Evolutionary conservation across 2,329 filamentous ascomycete species (phyloP).

Genomic region (Knoxdaviesia proteae): DNA sequence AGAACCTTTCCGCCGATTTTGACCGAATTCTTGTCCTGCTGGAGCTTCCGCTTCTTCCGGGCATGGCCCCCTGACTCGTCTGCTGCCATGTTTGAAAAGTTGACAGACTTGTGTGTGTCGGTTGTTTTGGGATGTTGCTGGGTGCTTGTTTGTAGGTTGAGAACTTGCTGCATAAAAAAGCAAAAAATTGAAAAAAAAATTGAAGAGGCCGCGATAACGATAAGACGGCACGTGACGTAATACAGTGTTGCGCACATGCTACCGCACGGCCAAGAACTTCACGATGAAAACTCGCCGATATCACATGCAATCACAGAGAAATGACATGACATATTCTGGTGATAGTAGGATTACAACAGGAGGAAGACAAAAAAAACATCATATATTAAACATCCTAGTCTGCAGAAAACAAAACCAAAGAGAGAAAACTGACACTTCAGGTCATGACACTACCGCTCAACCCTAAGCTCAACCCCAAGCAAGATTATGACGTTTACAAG

Average conservation of each 20-base stretch:
- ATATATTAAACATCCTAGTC: no score
- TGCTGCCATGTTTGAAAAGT: no score
- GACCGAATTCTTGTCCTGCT: constrained; percentile 15
- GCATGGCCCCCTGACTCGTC: no score
- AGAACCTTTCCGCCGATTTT: constrained; percentile 27
- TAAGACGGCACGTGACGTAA: constrained; percentile 2
- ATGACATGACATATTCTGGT: no score
- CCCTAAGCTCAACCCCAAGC: background rate
- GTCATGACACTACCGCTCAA: background rate
- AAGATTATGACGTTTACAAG: constrained; percentile 9
- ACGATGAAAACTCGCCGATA: no score
- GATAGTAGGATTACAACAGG: no score
- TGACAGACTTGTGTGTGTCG: constrained; percentile 6
- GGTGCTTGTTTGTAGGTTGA: background rate
- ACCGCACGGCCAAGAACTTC: no score
- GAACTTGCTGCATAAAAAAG: background rate
- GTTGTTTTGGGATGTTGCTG: background rate
- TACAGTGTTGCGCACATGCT: background rate
- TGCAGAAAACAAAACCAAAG: no score
- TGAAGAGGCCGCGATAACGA: background rate
- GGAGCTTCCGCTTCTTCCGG: constrained; percentile 17
- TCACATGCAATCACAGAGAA: no score
- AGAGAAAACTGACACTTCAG: no score
- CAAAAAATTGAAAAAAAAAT: background rate
- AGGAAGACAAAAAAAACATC: no score